Percentiles rank a stretch among this genome's conserved stretches.
These are phyloP conservation scores for Telfairia occidentalis DNA, from an alignment of 331 rosid genomes.

Conservation along the genomic window DNA sequence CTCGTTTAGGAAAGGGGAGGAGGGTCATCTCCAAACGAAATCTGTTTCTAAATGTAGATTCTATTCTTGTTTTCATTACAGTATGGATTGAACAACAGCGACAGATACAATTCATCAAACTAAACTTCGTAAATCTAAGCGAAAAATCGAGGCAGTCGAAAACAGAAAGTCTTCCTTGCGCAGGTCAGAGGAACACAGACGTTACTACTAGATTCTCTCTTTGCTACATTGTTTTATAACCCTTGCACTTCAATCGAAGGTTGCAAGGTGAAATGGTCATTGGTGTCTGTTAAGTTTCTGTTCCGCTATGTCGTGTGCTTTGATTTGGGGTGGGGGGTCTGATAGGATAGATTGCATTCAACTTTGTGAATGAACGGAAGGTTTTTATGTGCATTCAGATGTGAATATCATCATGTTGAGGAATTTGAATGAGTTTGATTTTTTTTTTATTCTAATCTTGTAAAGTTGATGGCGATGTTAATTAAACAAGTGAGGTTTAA, in stretches of 20 bases:
- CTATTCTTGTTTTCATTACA: conserved; percentile 27
- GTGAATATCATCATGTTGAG: conserved; percentile 6
- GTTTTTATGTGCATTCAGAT: neutral
- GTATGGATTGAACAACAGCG: conserved; percentile 60
- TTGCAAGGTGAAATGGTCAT: neutral
- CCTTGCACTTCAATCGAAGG: neutral
- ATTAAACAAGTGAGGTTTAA: neutral
- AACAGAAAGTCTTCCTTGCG: conserved; percentile 3
- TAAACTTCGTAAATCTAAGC: conserved; percentile 24
- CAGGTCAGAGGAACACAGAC: neutral
- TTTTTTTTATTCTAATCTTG: neutral
- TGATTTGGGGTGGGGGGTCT: neutral
- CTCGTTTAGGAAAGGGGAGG: neutral
- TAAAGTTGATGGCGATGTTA: neutral
- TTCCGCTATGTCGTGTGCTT: conserved; percentile 5
- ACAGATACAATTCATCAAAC: conserved; percentile 25
- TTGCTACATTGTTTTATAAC: neutral
- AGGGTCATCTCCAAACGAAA: neutral
- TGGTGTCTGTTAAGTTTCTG: neutral
- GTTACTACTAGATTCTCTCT: neutral
- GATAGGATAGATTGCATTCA: neutral
- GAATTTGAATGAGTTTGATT: neutral
- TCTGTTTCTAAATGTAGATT: neutral
- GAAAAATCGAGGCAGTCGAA: conserved; percentile 18
- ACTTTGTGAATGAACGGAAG: neutral